Conservation (phyloP, 2,329 filamentous ascomycete genomes). For the Periconia macrospinosa region DNA sequence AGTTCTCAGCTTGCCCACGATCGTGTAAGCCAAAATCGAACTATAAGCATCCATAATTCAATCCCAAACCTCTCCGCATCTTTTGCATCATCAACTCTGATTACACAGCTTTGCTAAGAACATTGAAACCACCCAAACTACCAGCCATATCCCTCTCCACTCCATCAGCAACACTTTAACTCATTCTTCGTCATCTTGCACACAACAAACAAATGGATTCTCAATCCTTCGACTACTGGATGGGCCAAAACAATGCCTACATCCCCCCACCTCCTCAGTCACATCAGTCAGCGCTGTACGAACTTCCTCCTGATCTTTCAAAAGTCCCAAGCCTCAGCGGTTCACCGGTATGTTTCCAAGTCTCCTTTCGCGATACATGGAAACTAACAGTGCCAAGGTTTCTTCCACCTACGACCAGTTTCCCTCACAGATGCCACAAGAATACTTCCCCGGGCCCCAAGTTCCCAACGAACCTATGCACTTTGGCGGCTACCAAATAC, state of each 20-base stretch:
- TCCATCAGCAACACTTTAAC: constrained; percentile 7
- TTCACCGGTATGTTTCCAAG: constrained; percentile 36
- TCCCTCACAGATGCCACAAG: constrained; percentile 32
- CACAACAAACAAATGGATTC: constrained; percentile 32
- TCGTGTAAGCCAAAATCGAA: constrained; percentile 30
- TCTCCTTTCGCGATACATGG: not conserved
- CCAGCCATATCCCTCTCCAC: not conserved
- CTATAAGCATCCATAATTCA: constrained; percentile 25
- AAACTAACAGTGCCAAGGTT: constrained; percentile 23
- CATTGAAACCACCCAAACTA: not conserved
- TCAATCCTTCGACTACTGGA: constrained; percentile 41
- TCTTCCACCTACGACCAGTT: constrained; percentile 43
- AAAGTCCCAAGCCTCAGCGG: constrained; percentile 43
- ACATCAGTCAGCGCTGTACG: constrained; percentile 36
- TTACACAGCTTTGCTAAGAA: constrained; percentile 3
- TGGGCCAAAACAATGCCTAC: constrained; percentile 35
- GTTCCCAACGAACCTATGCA: constrained; percentile 36
- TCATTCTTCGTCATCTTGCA: constrained; percentile 7
- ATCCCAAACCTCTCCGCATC: constrained; percentile 4
- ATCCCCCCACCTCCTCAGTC: constrained; percentile 27
- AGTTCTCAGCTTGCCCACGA: constrained; percentile 35
- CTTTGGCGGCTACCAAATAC: constrained; percentile 37
- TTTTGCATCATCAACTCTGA: constrained; percentile 5
- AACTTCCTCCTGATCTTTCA: constrained; percentile 37
- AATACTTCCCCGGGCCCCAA: constrained; percentile 38